Evolutionary conservation across 1,284 basidiomycete species (phyloP), one percentile per base, ranked within the genome.

Genomic region (Heterobasidion annosum): DNA sequence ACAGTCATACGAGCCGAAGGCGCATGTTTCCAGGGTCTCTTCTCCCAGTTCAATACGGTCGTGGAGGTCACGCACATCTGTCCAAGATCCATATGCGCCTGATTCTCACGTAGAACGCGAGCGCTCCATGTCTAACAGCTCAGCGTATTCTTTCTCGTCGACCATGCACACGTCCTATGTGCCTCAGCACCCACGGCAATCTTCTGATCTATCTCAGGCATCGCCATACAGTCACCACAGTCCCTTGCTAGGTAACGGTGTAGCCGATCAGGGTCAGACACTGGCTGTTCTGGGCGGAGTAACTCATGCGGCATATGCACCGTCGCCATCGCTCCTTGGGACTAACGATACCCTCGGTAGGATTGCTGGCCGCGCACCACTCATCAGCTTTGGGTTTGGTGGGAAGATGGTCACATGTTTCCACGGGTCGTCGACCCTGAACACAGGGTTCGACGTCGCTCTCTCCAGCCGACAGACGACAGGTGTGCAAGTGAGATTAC

Each of bases 351-450:
- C 89, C 8, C 73, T 94, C 0, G 83, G 87, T 43, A 78, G 93
- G 55, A 83, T 85, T 34, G 77, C 84, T 6, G 77, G 81, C 51
- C 79, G 84, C 46, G 81, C 87, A 1, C 94, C 93, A 0, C 75
- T 96, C 16, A 75, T 94, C 53, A 86, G 81, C 57, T 96, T 97
- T 63, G 94, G 94, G 0, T 93, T 94, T 64, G 91, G 91, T 33
- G 94, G 93, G 12, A 87, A 86, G 63, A 64, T 96, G 51, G 77
- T 95, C 10, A 87, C 89, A 7, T 93, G 88, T 65, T 95, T 95
- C 74, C 92, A 94, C 55, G 82, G 81, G 8, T 75, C 82, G 12
- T 74, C 79, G 2, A 78, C 78, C 19, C 68, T 88, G 62, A 83
- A 77, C 63, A 85, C 83, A 10, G 84, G 86, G 18, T 86, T 89